Evolutionary conservation across 495 filamentous ascomycete genomes (phyloP).

Genomic region (Aspergillus biplanus): DNA sequence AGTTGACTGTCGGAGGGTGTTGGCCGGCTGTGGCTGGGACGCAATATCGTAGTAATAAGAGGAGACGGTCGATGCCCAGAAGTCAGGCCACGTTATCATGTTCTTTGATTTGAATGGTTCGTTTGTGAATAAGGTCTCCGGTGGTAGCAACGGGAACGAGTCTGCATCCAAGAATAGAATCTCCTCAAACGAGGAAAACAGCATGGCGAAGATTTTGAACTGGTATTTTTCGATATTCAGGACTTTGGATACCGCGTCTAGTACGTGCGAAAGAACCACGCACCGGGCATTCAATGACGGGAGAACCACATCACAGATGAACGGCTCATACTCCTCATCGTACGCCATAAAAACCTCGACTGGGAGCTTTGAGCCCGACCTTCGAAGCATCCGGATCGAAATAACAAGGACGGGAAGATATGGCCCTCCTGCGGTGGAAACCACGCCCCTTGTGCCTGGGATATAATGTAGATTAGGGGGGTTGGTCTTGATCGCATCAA

Average conservation of each 20-base stretch:
- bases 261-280: constrained; percentile 43
- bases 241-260: constrained; percentile 31
- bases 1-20: constrained; percentile 38
- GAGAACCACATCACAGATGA: constrained; percentile 52
- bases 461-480: constrained; percentile 42
- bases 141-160: constrained; percentile 49
- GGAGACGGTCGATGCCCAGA: constrained; percentile 55
- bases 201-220: constrained; percentile 56
- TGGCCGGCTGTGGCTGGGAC: constrained; percentile 34
- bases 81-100: constrained; percentile 60
- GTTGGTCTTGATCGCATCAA: constrained; percentile 36
- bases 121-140: constrained; percentile 47
- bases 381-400: constrained; percentile 55
- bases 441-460: constrained; percentile 46
- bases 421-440: constrained; percentile 41
- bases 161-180: constrained; percentile 61
- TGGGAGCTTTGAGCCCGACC: constrained; percentile 54
- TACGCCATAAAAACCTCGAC: constrained; percentile 58
- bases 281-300: constrained; percentile 53
- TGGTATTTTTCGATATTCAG: constrained; percentile 49
- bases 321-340: constrained; percentile 46
- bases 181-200: constrained; percentile 58
- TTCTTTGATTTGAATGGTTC: constrained; percentile 50
- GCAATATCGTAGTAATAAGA: constrained; percentile 53
- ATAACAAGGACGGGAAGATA: constrained; percentile 50